phyloP scores from a whole-genome alignment of 495 filamentous ascomycete genomes.

The Friedmanniomyces simplex region DNA sequence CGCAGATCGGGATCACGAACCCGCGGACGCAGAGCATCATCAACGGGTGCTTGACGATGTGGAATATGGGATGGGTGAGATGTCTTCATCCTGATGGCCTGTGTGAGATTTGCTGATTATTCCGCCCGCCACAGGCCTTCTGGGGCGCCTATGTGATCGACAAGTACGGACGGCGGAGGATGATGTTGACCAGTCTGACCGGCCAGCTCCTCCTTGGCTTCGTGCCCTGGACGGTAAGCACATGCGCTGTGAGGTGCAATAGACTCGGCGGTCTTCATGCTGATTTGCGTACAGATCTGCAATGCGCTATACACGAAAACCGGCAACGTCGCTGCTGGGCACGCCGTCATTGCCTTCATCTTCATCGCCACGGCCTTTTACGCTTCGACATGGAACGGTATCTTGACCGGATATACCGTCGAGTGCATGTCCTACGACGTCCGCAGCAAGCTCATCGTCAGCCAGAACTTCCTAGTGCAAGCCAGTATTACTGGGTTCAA shows the following conservation, averaged over 20 bases:
- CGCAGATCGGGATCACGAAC: conserved; percentile 38
- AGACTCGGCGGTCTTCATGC: background rate
- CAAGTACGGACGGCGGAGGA: conserved; percentile 5
- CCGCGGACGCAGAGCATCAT: conserved; percentile 35
- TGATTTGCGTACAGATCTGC: conserved; percentile 1
- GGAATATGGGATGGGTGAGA: too few relatives aligned
- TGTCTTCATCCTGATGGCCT: too few relatives aligned
- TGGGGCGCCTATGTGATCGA: conserved; percentile 9
- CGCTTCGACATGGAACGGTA: conserved; percentile 10
- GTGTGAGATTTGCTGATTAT: too few relatives aligned
- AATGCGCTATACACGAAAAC: background rate
- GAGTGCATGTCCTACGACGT: conserved; percentile 10
- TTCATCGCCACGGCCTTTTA: conserved; percentile 8
- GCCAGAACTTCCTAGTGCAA: conserved; percentile 13
- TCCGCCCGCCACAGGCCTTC: background rate
- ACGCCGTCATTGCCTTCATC: conserved; percentile 7
- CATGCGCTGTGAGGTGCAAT: background rate
- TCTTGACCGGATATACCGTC: conserved; percentile 14
- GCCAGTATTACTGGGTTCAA: conserved; percentile 11
- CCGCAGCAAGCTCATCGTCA: conserved; percentile 5
- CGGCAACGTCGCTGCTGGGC: background rate
- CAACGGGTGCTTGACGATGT: conserved; percentile 20
- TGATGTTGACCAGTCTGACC: conserved; percentile 14
- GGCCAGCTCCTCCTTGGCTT: conserved; percentile 36
- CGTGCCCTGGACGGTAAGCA: conserved; percentile 7